Evolutionary conservation across 2,329 filamentous ascomycete genomes (phyloP).

Genomic region (Neofusicoccum umdonicola): DNA sequence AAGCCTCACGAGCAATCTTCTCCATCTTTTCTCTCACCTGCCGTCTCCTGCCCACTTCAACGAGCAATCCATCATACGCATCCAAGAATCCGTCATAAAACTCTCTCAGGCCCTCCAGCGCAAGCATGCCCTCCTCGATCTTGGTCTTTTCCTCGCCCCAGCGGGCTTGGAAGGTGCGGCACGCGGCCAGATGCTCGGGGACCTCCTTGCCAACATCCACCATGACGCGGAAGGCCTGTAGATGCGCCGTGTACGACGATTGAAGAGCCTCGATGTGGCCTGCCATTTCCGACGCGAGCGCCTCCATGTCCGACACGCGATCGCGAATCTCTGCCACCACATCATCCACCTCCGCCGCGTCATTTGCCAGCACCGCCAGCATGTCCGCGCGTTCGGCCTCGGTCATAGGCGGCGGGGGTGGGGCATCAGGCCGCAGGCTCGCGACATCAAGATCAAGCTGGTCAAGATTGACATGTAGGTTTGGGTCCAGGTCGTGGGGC

Average conservation of each 20-base stretch:
- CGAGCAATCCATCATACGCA: constrained; percentile 79
- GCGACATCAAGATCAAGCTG: constrained; percentile 22
- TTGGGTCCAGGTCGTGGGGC: constrained; percentile 15
- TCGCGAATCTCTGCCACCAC: constrained; percentile 69
- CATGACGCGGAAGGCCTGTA: constrained; percentile 45
- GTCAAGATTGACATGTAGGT: constrained; percentile 17
- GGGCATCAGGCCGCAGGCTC: constrained; percentile 33
- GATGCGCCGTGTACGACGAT: constrained; percentile 24
- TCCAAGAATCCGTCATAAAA: constrained; percentile 85
- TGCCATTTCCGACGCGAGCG: constrained; percentile 62
- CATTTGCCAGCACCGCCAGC: constrained; percentile 73
- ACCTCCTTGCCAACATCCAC: constrained; percentile 67
- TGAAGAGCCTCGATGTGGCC: constrained; percentile 60
- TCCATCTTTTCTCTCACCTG: constrained; percentile 71
- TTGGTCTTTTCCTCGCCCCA: constrained; percentile 74
- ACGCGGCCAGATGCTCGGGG: constrained; percentile 62
- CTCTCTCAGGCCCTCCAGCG: constrained; percentile 73
- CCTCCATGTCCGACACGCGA: constrained; percentile 73
- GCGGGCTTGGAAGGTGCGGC: constrained; percentile 59
- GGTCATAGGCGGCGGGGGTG: constrained; percentile 66
- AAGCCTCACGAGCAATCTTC: constrained; percentile 72
- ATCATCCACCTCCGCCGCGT: constrained; percentile 62
- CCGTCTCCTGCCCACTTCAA: constrained; percentile 77
- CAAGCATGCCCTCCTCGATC: constrained; percentile 65
- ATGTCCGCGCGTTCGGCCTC: constrained; percentile 77